phyloP scores from a whole-genome alignment of 2,329 filamentous ascomycete species.

The Zymoseptoria ardabiliae region DNA sequence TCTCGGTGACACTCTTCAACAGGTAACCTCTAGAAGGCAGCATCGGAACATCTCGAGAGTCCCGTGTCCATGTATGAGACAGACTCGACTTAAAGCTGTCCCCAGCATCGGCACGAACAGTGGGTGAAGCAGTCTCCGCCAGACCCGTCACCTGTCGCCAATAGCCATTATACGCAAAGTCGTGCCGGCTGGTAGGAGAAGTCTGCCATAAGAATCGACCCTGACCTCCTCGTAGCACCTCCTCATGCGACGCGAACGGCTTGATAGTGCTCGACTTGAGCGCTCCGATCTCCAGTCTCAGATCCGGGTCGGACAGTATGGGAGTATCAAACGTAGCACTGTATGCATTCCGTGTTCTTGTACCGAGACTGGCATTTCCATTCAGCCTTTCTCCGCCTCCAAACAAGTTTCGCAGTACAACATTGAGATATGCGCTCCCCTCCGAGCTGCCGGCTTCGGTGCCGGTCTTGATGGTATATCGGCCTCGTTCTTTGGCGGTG shows the following conservation, averaged over 20 bases:
- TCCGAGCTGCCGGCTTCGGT: constrained; percentile 92
- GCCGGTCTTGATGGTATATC: constrained; percentile 83
- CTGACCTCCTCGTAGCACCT: constrained; percentile 71
- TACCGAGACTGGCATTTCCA: constrained; percentile 80
- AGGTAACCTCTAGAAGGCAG: constrained; percentile 74
- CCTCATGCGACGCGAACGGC: constrained; percentile 89
- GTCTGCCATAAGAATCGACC: constrained; percentile 70
- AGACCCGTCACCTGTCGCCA: constrained; percentile 89
- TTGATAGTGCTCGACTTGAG: constrained; percentile 78
- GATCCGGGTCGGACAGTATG: constrained; percentile 73
- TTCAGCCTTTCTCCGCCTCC: constrained; percentile 87
- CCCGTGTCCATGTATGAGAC: constrained; percentile 71
- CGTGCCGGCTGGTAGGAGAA: constrained; percentile 54
- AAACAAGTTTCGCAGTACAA: constrained; percentile 84
- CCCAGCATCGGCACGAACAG: constrained; percentile 75
- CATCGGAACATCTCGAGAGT: constrained; percentile 76
- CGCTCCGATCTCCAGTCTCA: constrained; percentile 70
- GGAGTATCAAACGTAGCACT: constrained; percentile 79
- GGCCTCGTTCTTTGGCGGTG: constrained; percentile 68
- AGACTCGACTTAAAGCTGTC: constrained; percentile 86
- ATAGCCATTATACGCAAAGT: constrained; percentile 69
- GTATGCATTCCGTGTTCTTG: constrained; percentile 84
- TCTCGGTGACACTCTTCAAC: constrained; percentile 14
- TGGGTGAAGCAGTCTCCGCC: constrained; percentile 66
- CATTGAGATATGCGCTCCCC: constrained; percentile 84